These are phyloP conservation scores for Ustilago curta DNA, from an alignment of 1,284 basidiomycete species.

Conservation along the genomic window DNA sequence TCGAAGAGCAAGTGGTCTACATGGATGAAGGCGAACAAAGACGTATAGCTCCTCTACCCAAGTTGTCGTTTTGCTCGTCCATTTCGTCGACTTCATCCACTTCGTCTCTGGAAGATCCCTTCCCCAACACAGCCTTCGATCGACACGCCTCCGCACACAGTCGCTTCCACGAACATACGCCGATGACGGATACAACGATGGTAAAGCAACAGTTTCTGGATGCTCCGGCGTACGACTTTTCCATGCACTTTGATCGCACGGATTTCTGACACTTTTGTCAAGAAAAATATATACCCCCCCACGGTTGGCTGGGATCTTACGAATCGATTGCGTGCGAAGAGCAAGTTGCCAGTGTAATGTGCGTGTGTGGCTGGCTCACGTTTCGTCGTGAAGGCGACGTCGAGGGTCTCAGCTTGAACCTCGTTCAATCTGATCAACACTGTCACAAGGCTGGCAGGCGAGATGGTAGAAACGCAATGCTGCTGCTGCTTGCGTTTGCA, in stretches of 20 bases:
- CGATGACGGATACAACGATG: constrained; percentile 1
- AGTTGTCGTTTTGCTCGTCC: constrained; percentile 23
- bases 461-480: no score
- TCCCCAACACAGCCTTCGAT: neutral
- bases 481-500: no score
- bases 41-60: constrained; percentile 7
- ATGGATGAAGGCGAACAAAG: neutral
- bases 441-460: no score
- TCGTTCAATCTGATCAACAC: no score
- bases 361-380: no score
- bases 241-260: constrained; percentile 13
- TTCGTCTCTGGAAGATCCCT: neutral
- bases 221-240: constrained; percentile 22
- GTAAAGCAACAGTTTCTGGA: neutral
- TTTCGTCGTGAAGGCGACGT: no score
- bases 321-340: no score
- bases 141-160: constrained; percentile 1
- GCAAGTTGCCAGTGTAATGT: no score
- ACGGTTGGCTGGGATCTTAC: no score
- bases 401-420: no score
- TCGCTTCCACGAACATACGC: no score
- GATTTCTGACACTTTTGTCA: constrained; percentile 28
- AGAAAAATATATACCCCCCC: no score
- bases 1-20: neutral
- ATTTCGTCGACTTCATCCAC: neutral